Base-by-base conservation (phyloP, 2,329 filamentous ascomycete species). In the Cladosporium phlei region DNA sequence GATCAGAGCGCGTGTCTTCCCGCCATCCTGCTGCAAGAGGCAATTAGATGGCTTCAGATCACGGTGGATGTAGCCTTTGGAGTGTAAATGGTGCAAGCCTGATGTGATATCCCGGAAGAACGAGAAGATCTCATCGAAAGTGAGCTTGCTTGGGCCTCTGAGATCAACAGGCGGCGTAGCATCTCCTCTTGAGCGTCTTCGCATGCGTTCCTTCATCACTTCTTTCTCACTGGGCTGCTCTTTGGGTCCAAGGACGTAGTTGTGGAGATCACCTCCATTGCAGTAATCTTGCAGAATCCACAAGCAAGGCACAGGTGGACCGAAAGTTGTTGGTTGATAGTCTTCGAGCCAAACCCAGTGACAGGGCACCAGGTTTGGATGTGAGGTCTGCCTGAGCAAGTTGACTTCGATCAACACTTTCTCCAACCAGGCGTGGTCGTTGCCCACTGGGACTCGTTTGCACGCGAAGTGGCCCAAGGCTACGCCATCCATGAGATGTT, bases 251-350 rank as follows among this genome's bases (percentile, higher is more conserved):
- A 90, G 73, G 12, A 98, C 81, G 62, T 95, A 94, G 53, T 85
- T 82, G 49, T 95, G 84, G 14, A 98, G 74, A 62, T 98, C 93
- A 12, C 93, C 93, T 1, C 83, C 78, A 63, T 98, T 97, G 70
- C 94, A 98, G 60, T 95, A 98, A 62, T 98, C 90, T 63, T 98
- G 93, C 6, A 98, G 76, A 48, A 98, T 98, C 64, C 95, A 98
- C 4, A 91, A 89, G 59, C 91, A 97, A 9, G 89, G 89, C 1
- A 98, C 89, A 46, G 82, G 88, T 0, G 94, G 93, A 0, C 89
- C 86, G 64, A 98, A 98, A 5, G 58, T 83, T 52, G 79, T 91
- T 43, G 95, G 79, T 55, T 85, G 80, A 44, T 85, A 83, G 64
- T 96, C 86, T 65, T 98, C 91, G 12, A 98, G 76, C 93, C 93